Percentiles rank a stretch among this genome's conserved stretches.
Conservation (phyloP, 306 rosid species). For the Fragaria iinumae region DNA sequence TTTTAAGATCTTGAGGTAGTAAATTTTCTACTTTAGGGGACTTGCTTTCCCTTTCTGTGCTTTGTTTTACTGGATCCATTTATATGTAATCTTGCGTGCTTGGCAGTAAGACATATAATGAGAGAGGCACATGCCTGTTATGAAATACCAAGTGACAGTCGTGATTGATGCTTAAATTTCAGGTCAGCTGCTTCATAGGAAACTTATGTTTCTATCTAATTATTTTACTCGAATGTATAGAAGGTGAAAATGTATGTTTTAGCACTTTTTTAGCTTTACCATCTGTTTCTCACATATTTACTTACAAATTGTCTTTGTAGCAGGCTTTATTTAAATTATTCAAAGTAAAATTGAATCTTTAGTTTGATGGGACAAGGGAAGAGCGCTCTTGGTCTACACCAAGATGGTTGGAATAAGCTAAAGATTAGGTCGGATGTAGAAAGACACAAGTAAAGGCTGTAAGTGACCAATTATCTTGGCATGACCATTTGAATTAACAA, state of each 20-base stretch:
- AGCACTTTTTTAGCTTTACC: neutral
- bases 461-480: slow-evolving; percentile 34
- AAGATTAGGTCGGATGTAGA: neutral
- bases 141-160: neutral
- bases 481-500: slow-evolving; percentile 17
- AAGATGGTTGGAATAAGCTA: neutral
- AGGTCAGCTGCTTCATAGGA: neutral
- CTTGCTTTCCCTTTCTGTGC: slow-evolving; percentile 9
- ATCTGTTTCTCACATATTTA: neutral
- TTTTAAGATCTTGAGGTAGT: slow-evolving; percentile 22
- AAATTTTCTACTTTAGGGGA: slow-evolving; percentile 17
- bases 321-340: too few species aligned
- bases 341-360: neutral
- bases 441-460: neutral
- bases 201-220: neutral
- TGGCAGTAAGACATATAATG: neutral
- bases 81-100: neutral
- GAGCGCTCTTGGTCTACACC: neutral
- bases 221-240: neutral
- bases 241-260: neutral
- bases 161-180: neutral
- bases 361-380: neutral
- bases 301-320: neutral
- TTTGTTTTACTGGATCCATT: neutral
- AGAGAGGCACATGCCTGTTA: neutral